Evolutionary conservation across 164 flowering plant genomes (phyloP).

Genomic region (Annona squamosa): DNA sequence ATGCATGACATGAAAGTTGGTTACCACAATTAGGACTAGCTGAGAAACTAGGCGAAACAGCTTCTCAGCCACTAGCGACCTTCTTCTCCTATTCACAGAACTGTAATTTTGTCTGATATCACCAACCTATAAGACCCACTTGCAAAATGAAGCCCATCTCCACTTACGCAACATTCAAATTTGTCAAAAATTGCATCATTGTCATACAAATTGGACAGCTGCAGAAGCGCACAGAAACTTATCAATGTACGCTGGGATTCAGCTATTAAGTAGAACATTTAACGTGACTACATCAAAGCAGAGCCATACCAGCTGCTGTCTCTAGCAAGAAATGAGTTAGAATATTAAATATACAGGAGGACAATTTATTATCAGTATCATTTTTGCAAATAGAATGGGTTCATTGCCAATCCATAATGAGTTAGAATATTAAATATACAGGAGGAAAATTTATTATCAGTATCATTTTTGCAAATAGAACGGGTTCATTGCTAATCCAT

Average conservation of each 20-base stretch:
- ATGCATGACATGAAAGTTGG: constrained; percentile 7
- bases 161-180: constrained; percentile 95
- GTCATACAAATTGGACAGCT: constrained; percentile 92
- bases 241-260: constrained; percentile 3
- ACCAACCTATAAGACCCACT: constrained; percentile 91
- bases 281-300: neutral
- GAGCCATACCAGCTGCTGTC: neutral
- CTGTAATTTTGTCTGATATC: neutral
- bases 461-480: too few species aligned
- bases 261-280: neutral
- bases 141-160: constrained; percentile 82
- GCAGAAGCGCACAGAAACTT: constrained; percentile 15
- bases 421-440: too few species aligned
- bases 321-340: neutral
- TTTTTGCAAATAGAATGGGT: too few species aligned
- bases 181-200: constrained; percentile 97
- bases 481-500: neutral
- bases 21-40: constrained; percentile 8
- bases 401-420: too few species aligned
- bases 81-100: neutral
- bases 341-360: too few species aligned
- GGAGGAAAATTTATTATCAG: too few species aligned
- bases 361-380: too few species aligned
- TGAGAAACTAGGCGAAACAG: neutral
- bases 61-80: neutral